Percentiles rank a stretch among this genome's conserved stretches.
These are phyloP conservation scores for Cyclotella distinguenda DNA, from an alignment of 108 stramenopile genomes.

Conservation along the genomic window DNA sequence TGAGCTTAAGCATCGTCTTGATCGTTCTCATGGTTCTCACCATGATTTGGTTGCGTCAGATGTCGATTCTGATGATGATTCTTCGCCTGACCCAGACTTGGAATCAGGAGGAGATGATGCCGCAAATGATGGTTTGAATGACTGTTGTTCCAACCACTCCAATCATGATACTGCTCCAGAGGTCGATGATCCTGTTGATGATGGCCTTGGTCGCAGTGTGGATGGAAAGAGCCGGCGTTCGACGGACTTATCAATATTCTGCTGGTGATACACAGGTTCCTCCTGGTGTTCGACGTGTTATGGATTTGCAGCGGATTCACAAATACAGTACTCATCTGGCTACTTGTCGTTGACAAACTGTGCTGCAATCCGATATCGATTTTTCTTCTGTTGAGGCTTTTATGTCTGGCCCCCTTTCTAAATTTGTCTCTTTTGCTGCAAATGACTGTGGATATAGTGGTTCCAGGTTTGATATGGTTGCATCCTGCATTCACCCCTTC, in stretches of 20 bases:
- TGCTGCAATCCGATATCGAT: not conserved
- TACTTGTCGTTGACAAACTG: not conserved
- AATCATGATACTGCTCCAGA: not conserved
- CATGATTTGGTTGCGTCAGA: not conserved
- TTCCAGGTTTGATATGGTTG: not conserved
- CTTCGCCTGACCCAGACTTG: not conserved
- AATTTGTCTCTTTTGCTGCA: not conserved
- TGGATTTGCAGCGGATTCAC: not conserved
- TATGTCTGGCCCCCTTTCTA: not conserved
- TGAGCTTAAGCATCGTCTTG: not conserved
- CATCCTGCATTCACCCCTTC: constrained; percentile 1
- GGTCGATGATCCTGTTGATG: not conserved
- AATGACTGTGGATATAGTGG: not conserved
- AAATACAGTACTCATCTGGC: not conserved
- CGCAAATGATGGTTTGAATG: not conserved
- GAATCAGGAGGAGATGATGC: not conserved
- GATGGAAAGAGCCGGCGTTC: not conserved
- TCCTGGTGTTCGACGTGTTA: not conserved
- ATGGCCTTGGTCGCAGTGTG: not conserved
- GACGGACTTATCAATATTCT: not conserved
- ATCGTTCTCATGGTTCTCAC: not conserved
- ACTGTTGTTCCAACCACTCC: not conserved
- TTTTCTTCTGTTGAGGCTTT: not conserved
- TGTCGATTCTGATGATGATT: not conserved
- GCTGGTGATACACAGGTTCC: not conserved